These are phyloP conservation scores for Aspergillus sojae DNA, from an alignment of 2,329 filamentous ascomycete species.

Conservation along the genomic window DNA sequence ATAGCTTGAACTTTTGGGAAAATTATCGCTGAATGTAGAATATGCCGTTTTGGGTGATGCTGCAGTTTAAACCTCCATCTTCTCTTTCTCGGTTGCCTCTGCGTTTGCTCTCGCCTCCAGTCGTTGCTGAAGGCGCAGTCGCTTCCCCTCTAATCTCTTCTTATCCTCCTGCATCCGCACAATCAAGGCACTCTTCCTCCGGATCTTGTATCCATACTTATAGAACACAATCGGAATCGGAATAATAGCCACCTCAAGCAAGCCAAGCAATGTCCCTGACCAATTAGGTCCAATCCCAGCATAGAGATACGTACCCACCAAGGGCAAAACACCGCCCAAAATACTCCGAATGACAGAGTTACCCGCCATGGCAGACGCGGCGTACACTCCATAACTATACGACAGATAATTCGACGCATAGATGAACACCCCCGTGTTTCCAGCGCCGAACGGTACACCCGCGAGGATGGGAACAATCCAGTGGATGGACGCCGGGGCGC, in stretches of 20 bases:
- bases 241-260: constrained; percentile 73
- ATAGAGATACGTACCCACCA: constrained; percentile 76
- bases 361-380: constrained; percentile 77
- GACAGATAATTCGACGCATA: constrained; percentile 81
- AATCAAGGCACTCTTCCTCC: constrained; percentile 59
- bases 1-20: constrained; percentile 4
- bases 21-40: not conserved
- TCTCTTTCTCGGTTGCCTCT: constrained; percentile 20
- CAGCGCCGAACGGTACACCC: constrained; percentile 76
- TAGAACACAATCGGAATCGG: constrained; percentile 83
- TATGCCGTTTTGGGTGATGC: not conserved
- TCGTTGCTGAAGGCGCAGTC: constrained; percentile 24
- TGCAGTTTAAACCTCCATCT: constrained; percentile 18
- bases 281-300: constrained; percentile 69
- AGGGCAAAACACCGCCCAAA: constrained; percentile 75
- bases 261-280: constrained; percentile 74
- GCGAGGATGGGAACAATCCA: constrained; percentile 80
- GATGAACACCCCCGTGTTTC: constrained; percentile 79
- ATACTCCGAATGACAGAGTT: constrained; percentile 74
- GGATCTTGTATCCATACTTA: constrained; percentile 58
- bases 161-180: constrained; percentile 59
- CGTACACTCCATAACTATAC: constrained; percentile 77
- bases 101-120: constrained; percentile 13
- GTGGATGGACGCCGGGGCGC: constrained; percentile 73
- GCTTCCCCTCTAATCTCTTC: constrained; percentile 48